Percentiles rank a stretch among this genome's conserved stretches.
phyloP scores from a whole-genome alignment of 495 filamentous ascomycete genomes.

The Penicillium silybi region DNA sequence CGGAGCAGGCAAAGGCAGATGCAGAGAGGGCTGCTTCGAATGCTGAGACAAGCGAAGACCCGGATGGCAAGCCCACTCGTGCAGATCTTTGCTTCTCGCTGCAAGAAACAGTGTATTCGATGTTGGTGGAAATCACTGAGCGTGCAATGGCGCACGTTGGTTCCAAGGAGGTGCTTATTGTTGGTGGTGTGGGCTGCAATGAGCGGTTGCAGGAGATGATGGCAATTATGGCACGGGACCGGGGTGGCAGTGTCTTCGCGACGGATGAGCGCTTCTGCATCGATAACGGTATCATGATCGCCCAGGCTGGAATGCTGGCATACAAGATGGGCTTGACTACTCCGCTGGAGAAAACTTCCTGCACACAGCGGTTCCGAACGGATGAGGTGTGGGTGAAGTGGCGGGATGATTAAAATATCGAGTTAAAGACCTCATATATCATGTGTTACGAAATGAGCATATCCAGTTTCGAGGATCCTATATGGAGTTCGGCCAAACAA shows the following conservation, averaged over 20 bases:
- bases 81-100: slow-evolving; percentile 90
- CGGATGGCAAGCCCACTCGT: slow-evolving; percentile 55
- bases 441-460: slow-evolving; percentile 21
- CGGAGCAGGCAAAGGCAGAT: slow-evolving; percentile 34
- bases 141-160: slow-evolving; percentile 97
- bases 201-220: slow-evolving; percentile 97
- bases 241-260: slow-evolving; percentile 86
- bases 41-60: slow-evolving; percentile 14
- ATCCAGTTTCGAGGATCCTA: background rate
- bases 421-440: slow-evolving; percentile 8
- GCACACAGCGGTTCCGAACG: slow-evolving; percentile 91
- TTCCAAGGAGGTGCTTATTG: slow-evolving; percentile 83
- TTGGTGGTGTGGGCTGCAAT: slow-evolving; percentile 98
- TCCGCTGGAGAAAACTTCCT: slow-evolving; percentile 73
- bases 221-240: slow-evolving; percentile 88
- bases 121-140: slow-evolving; percentile 98
- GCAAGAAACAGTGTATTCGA: slow-evolving; percentile 91
- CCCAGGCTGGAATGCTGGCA: slow-evolving; percentile 86
- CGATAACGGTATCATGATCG: slow-evolving; percentile 99
- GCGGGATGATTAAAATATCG: slow-evolving; percentile 53
- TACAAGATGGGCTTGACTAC: slow-evolving; percentile 76
- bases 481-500: slow-evolving; percentile 6
- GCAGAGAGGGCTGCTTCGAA: slow-evolving; percentile 17
- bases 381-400: slow-evolving; percentile 92
- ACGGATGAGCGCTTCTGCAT: slow-evolving; percentile 98